phyloP scores from a whole-genome alignment of 2,329 filamentous ascomycete genomes.

The Fusarium sambucinum region DNA sequence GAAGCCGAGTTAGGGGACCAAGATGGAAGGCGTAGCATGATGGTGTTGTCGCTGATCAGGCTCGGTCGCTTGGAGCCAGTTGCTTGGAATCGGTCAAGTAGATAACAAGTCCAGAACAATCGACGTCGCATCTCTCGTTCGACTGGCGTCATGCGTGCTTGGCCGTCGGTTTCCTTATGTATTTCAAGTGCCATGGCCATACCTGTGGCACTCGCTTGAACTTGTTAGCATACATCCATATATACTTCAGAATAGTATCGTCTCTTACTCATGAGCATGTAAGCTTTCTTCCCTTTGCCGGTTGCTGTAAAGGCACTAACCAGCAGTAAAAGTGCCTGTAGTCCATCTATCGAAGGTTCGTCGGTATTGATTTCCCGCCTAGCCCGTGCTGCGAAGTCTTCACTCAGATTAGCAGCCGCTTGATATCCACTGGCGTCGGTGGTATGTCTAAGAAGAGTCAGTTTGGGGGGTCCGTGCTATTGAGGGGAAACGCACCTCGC shows the following conservation, averaged over 20 bases:
- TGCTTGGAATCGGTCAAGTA: constrained; percentile 85
- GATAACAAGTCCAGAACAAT: constrained; percentile 91
- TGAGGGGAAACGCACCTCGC: constrained; percentile 62
- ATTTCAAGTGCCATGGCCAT: constrained; percentile 87
- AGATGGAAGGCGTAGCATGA: constrained; percentile 79
- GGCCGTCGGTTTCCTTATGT: constrained; percentile 78
- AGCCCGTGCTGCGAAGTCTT: constrained; percentile 78
- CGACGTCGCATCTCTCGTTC: constrained; percentile 82
- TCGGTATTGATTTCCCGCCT: constrained; percentile 80
- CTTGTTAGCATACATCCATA: constrained; percentile 50
- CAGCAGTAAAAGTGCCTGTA: constrained; percentile 81
- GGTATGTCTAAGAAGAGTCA: constrained; percentile 66
- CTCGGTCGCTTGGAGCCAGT: constrained; percentile 86
- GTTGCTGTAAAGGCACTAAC: constrained; percentile 80
- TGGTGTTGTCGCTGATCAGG: constrained; percentile 81
- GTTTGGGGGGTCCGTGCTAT: neutral
- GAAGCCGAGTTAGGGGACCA: constrained; percentile 74
- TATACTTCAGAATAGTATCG: neutral
- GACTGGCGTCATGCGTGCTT: constrained; percentile 70
- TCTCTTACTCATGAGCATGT: constrained; percentile 81
- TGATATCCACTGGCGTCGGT: constrained; percentile 75
- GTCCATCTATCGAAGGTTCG: constrained; percentile 81
- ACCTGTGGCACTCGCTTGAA: constrained; percentile 76
- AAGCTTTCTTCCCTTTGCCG: constrained; percentile 85
- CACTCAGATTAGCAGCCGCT: constrained; percentile 74